A percentile compares a stretch with the other conserved stretches of the same genome.
Evolutionary conservation across 129 eudicot species (phyloP).

Genomic region (Lonicera japonica): DNA sequence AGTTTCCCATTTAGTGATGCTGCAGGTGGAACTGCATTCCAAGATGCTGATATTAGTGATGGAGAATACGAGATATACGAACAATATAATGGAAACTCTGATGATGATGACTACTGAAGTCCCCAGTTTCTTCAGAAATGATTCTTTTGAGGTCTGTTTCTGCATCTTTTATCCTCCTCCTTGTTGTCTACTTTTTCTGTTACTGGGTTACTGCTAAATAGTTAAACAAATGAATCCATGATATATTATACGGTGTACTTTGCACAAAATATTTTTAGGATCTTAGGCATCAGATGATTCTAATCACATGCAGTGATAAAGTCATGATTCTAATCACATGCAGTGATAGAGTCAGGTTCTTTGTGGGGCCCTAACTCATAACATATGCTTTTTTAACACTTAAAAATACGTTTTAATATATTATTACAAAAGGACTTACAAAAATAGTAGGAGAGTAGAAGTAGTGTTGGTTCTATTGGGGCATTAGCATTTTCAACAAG

Average conservation of each 20-base stretch:
- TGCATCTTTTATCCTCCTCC: background rate
- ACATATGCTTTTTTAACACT: background rate
- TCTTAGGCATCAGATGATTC: too few species aligned
- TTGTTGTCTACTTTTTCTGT: background rate
- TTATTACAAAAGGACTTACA: background rate
- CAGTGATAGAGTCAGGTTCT: too few species aligned
- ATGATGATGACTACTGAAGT: slow-evolving; percentile 34
- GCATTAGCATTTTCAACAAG: background rate
- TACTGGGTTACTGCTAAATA: background rate
- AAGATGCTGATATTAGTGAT: slow-evolving; percentile 43
- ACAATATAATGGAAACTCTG: slow-evolving; percentile 56
- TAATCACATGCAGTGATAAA: too few species aligned
- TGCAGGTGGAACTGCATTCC: slow-evolving; percentile 23
- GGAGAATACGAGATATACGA: slow-evolving; percentile 74
- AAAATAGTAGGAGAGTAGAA: background rate
- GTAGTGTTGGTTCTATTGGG: background rate
- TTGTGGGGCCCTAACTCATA: too few species aligned
- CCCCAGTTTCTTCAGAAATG: background rate
- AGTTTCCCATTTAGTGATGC: slow-evolving; percentile 53
- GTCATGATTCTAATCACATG: too few species aligned
- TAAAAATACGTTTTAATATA: background rate
- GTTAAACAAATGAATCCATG: background rate
- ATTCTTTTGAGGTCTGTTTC: background rate
- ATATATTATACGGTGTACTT: background rate
- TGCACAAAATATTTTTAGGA: background rate